Conservation (phyloP, 2,329 filamentous ascomycete genomes). For the Aspergillus alliaceus region DNA sequence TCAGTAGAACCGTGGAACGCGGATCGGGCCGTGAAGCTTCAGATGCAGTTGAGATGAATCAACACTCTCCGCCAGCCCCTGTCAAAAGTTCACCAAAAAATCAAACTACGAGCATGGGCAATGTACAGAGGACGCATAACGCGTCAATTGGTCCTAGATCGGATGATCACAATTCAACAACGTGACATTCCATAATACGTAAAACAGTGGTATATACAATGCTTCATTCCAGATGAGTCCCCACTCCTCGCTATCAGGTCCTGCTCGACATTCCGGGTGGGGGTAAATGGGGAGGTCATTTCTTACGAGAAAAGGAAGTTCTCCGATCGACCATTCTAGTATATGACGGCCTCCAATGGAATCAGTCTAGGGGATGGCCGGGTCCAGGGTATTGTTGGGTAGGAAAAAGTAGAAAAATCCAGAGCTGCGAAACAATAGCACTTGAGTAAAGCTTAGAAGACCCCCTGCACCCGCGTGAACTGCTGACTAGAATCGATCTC, state of each 20-base stretch:
- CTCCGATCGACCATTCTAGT: not conserved
- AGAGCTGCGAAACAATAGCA: too few species aligned
- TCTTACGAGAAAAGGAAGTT: not conserved
- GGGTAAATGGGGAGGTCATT: not conserved
- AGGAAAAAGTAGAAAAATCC: not conserved
- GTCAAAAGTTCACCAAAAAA: too few species aligned
- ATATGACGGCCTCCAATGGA: not conserved
- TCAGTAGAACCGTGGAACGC: too few species aligned
- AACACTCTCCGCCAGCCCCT: too few species aligned
- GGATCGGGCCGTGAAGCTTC: not conserved
- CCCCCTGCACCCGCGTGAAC: not conserved
- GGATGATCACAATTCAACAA: too few species aligned
- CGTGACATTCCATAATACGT: conserved; percentile 1
- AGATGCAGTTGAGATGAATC: too few species aligned
- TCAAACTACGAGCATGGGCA: too few species aligned
- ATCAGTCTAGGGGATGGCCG: not conserved
- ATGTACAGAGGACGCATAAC: too few species aligned
- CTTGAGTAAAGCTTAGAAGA: not conserved
- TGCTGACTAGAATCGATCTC: not conserved
- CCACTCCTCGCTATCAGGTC: conserved; percentile 8
- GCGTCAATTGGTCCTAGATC: too few species aligned
- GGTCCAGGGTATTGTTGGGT: not conserved
- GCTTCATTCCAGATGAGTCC: not conserved
- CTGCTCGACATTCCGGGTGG: conserved; percentile 10
- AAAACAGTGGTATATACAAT: conserved; percentile 4